These are phyloP conservation scores for Elsinoe arachidis DNA, from an alignment of 2,329 filamentous ascomycete species.

Conservation along the genomic window DNA sequence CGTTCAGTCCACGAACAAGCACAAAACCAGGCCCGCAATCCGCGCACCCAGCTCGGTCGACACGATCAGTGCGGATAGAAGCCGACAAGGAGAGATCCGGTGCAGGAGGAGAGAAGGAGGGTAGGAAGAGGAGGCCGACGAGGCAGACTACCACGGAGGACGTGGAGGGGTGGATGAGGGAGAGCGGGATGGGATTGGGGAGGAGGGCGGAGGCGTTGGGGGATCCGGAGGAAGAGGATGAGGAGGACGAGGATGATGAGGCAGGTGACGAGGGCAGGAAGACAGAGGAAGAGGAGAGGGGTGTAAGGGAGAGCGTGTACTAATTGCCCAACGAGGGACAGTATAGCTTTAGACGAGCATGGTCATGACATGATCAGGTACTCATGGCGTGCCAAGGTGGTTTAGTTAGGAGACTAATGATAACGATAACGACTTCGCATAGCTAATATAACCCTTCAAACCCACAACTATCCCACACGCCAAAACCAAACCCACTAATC, in stretches of 20 bases:
- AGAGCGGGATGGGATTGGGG: conserved; percentile 41
- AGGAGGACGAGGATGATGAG: conserved; percentile 16
- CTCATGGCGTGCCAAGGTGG: not conserved
- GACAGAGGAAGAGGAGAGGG: not conserved
- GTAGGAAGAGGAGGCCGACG: conserved; percentile 33
- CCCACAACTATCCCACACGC: not conserved
- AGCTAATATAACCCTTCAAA: not conserved
- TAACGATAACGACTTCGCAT: conserved; percentile 3
- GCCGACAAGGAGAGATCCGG: not conserved
- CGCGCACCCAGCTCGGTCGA: too few relatives aligned
- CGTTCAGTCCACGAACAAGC: not conserved
- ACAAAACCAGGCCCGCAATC: conserved; percentile 5
- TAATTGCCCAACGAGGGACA: not conserved
- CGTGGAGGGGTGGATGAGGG: conserved; percentile 34
- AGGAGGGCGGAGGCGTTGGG: conserved; percentile 39
- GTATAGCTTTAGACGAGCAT: too few relatives aligned
- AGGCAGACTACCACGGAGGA: conserved; percentile 29
- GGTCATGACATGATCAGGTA: too few relatives aligned
- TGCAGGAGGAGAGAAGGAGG: conserved; percentile 25
- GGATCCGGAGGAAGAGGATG: conserved; percentile 24
- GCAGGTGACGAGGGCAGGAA: not conserved
- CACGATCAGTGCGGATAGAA: too few relatives aligned
- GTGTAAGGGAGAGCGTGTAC: conserved; percentile 9
- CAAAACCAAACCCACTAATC: not conserved
- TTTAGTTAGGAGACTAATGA: not conserved